phyloP scores from a whole-genome alignment of 2,329 filamentous ascomycete genomes.

The Macroventuria anomochaeta region DNA sequence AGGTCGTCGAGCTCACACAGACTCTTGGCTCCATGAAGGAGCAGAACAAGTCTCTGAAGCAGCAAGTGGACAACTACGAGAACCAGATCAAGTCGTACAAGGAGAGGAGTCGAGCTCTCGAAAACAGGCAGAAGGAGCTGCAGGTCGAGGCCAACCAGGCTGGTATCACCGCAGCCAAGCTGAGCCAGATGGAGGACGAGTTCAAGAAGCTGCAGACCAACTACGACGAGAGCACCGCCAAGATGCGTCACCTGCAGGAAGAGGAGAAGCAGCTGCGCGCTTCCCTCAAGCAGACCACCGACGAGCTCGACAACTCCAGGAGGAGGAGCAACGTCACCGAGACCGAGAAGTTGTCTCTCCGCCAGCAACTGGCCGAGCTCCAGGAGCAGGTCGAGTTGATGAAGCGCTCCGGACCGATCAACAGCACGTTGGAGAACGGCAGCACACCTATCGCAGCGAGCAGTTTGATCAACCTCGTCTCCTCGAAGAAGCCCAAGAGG shows the following conservation, averaged over 20 bases:
- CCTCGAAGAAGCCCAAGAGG: conserved; percentile 95
- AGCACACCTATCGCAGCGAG: conserved; percentile 59
- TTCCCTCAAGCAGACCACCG: conserved; percentile 76
- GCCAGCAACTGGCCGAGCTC: conserved; percentile 86
- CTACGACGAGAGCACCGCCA: conserved; percentile 88
- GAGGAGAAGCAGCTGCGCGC: conserved; percentile 88
- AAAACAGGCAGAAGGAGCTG: conserved; percentile 88
- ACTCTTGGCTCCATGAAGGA: conserved; percentile 89
- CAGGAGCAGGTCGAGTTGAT: conserved; percentile 92
- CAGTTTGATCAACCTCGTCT: conserved; percentile 94
- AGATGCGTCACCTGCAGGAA: conserved; percentile 92
- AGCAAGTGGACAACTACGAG: conserved; percentile 94
- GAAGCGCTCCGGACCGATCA: conserved; percentile 76
- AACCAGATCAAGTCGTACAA: conserved; percentile 96
- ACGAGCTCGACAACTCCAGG: conserved; percentile 81
- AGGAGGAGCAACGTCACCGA: conserved; percentile 78
- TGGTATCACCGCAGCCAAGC: conserved; percentile 88
- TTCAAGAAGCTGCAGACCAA: conserved; percentile 89
- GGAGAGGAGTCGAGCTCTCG: conserved; percentile 86
- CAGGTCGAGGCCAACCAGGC: conserved; percentile 97
- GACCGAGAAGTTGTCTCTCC: conserved; percentile 81
- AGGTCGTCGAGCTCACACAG: conserved; percentile 97
- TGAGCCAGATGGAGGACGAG: conserved; percentile 92
- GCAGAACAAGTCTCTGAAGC: conserved; percentile 88
- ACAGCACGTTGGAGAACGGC: conserved; percentile 71